Evolutionary conservation across 345 rosid genomes (phyloP).

Genomic region (Aquilaria sinensis): DNA sequence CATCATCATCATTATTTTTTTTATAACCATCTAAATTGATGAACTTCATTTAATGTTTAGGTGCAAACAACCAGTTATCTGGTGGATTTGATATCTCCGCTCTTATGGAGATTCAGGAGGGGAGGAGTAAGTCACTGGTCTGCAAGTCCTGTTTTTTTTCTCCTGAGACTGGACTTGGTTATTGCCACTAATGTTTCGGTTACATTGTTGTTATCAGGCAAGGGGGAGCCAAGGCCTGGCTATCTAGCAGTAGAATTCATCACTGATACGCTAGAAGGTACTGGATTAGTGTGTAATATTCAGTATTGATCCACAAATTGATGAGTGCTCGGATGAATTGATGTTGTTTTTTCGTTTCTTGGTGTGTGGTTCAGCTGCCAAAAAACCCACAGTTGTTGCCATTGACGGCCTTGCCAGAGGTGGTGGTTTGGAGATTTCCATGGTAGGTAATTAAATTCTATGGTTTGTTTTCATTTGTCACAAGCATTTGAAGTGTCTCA

Average conservation of each 20-base stretch:
- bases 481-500: slow-evolving; percentile 8
- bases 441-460: slow-evolving; percentile 40
- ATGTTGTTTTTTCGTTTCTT: slow-evolving; percentile 12
- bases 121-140: slow-evolving; percentile 37
- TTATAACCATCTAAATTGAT: not conserved
- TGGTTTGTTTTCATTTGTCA: not conserved
- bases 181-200: slow-evolving; percentile 4
- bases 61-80: slow-evolving; percentile 27
- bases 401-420: slow-evolving; percentile 97
- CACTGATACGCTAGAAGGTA: slow-evolving; percentile 78
- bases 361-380: slow-evolving; percentile 49
- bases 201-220: slow-evolving; percentile 30
- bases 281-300: not conserved
- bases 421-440: slow-evolving; percentile 93
- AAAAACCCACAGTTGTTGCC: slow-evolving; percentile 96
- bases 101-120: slow-evolving; percentile 58
- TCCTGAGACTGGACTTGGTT: slow-evolving; percentile 4
- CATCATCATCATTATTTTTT: not conserved
- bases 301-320: not conserved
- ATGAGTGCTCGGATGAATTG: not conserved
- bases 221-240: slow-evolving; percentile 53
- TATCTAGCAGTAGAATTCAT: slow-evolving; percentile 54
- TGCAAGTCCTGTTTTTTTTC: not conserved
- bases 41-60: slow-evolving; percentile 1
- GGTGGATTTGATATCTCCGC: slow-evolving; percentile 91